Evolutionary conservation across 495 filamentous ascomycete species (phyloP).

Genomic region (Melanomma pulvis-pyrius): DNA sequence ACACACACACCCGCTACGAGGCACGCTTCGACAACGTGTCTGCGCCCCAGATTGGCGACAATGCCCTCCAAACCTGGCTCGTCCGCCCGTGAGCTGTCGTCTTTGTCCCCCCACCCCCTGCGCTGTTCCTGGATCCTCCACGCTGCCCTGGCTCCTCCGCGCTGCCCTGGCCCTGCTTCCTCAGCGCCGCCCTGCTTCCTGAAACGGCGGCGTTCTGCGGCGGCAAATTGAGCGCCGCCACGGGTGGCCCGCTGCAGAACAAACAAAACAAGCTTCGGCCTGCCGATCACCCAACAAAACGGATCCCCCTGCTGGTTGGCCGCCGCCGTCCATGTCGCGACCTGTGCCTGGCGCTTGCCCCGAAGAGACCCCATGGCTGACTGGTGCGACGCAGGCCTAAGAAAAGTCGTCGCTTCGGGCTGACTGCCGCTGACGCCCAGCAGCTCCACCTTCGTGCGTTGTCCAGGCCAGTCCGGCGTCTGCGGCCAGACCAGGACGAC

Average conservation of each 20-base stretch:
- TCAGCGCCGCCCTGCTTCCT: slow-evolving; percentile 8
- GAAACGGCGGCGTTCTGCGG: slow-evolving; percentile 28
- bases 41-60: no score
- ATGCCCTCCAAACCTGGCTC: no score
- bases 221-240: slow-evolving; percentile 25
- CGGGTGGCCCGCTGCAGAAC: slow-evolving; percentile 1
- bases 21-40: no score
- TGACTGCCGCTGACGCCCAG: slow-evolving; percentile 14
- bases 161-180: no score
- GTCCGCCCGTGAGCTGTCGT: no score
- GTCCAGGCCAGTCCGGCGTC: slow-evolving; percentile 11
- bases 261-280: slow-evolving; percentile 12
- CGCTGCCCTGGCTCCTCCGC: no score
- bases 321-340: not conserved
- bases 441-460: not conserved
- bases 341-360: slow-evolving; percentile 19
- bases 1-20: no score
- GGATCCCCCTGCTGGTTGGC: slow-evolving; percentile 1
- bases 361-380: slow-evolving; percentile 8
- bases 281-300: slow-evolving; percentile 6
- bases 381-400: slow-evolving; percentile 31
- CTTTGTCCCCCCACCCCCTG: no score
- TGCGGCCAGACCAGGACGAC: not conserved
- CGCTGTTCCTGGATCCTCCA: no score
- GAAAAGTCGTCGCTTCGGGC: slow-evolving; percentile 24